These are phyloP conservation scores for Cladophialophora bantiana DNA, from an alignment of 2,329 filamentous ascomycete species.

Conservation along the genomic window DNA sequence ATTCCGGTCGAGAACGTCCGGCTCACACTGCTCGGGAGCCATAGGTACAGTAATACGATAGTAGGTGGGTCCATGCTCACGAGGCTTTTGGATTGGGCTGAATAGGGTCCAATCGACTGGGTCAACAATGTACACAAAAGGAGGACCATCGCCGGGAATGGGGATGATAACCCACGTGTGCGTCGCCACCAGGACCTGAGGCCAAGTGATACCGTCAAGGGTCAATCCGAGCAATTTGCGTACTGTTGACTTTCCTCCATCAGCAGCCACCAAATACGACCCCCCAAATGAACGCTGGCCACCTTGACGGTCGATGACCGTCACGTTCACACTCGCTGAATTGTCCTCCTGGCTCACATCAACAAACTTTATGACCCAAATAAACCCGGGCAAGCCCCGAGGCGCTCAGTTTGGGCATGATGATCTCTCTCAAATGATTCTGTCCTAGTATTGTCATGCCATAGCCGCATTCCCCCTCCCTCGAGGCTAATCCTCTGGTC, in stretches of 20 bases:
- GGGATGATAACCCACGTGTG: background rate
- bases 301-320: background rate
- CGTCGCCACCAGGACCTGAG: background rate
- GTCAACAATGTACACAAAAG: background rate
- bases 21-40: background rate
- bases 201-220: conserved; percentile 5
- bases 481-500: background rate
- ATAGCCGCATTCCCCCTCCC: conserved; percentile 2
- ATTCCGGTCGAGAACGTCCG: background rate
- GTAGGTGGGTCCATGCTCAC: background rate
- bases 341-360: background rate
- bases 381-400: background rate
- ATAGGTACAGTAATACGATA: conserved; percentile 5
- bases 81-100: background rate
- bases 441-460: conserved; percentile 1
- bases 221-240: conserved; percentile 1
- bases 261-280: conserved; percentile 4
- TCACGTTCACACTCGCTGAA: background rate
- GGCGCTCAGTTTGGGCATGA: background rate
- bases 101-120: background rate
- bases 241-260: conserved; percentile 12
- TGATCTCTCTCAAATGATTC: conserved; percentile 1
- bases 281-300: background rate
- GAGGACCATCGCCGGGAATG: too few relatives aligned
- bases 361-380: background rate